Percentiles rank a stretch among this genome's conserved stretches.
Evolutionary conservation across 116 monocot genomes (phyloP).

Genomic region (Phalaenopsis hybrid): DNA sequence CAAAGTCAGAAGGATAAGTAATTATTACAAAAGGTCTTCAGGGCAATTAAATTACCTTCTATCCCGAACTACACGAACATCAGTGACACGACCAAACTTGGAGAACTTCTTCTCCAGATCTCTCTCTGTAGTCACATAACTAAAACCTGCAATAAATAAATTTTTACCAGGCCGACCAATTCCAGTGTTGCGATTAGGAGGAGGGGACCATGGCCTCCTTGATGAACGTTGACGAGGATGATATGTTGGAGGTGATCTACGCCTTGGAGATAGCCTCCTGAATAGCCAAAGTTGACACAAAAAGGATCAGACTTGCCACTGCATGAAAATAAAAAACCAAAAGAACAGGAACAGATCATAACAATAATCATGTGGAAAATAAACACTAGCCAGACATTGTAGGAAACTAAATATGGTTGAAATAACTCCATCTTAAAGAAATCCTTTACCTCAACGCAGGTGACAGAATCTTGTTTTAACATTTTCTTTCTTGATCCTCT

Average conservation of each 20-base stretch:
- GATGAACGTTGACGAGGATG: slow-evolving; percentile 42
- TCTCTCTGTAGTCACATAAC: slow-evolving; percentile 51
- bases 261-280: slow-evolving; percentile 35
- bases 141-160: slow-evolving; percentile 66
- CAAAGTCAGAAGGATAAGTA: not conserved
- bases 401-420: not conserved
- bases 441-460: not conserved
- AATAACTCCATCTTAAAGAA: not conserved
- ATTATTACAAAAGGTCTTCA: not conserved
- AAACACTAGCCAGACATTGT: too few relatives aligned
- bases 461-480: not conserved
- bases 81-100: slow-evolving; percentile 49
- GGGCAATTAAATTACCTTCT: slow-evolving; percentile 24
- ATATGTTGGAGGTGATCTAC: slow-evolving; percentile 38
- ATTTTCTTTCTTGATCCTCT: not conserved
- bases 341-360: not conserved
- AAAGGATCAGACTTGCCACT: not conserved
- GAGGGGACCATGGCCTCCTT: slow-evolving; percentile 52
- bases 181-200: slow-evolving; percentile 46
- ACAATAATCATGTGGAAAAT: not conserved
- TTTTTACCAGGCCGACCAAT: slow-evolving; percentile 49
- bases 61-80: slow-evolving; percentile 56
- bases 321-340: not conserved
- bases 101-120: slow-evolving; percentile 62
- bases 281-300: not conserved